Evolutionary conservation across 2,329 filamentous ascomycete genomes (phyloP).

Genomic region (Claviceps citrina): DNA sequence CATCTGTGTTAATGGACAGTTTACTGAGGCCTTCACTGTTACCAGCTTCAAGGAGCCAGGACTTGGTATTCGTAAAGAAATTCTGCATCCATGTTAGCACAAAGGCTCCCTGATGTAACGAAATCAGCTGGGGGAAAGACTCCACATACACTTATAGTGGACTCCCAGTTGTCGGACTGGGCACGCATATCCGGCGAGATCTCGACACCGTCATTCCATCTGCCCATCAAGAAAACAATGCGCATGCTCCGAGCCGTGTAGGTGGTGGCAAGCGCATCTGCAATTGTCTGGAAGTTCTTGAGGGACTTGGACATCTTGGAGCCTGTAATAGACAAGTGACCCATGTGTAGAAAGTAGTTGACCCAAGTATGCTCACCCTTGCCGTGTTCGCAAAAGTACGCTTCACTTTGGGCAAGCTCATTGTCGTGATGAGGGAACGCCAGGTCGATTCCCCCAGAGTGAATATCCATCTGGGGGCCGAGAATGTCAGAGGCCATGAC

Average conservation of each 20-base stretch:
- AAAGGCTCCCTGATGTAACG: background rate
- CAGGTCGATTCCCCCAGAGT: constrained; percentile 83
- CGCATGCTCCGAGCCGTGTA: constrained; percentile 71
- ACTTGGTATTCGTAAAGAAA: constrained; percentile 43
- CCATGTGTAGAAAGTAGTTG: constrained; percentile 93
- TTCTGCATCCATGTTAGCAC: constrained; percentile 24
- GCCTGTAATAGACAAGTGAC: constrained; percentile 69
- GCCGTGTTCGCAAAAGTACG: constrained; percentile 49
- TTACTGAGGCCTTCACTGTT: constrained; percentile 20
- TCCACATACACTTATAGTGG: constrained; percentile 47
- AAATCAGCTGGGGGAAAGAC: background rate
- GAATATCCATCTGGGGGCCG: constrained; percentile 74
- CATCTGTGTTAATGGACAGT: constrained; percentile 22
- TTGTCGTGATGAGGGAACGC: constrained; percentile 90
- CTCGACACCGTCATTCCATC: constrained; percentile 83
- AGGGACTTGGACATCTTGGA: constrained; percentile 93
- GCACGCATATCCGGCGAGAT: constrained; percentile 72
- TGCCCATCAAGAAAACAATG: constrained; percentile 73
- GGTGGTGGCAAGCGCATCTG: constrained; percentile 53
- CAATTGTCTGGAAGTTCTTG: constrained; percentile 91
- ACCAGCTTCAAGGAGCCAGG: constrained; percentile 32
- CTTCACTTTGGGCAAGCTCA: constrained; percentile 77
- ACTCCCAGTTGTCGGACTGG: constrained; percentile 64
- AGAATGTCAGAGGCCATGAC: constrained; percentile 89
- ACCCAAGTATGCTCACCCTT: constrained; percentile 61